phyloP scores from a whole-genome alignment of 1,139 yeast species.

The Protomyces macrosporus region DNA sequence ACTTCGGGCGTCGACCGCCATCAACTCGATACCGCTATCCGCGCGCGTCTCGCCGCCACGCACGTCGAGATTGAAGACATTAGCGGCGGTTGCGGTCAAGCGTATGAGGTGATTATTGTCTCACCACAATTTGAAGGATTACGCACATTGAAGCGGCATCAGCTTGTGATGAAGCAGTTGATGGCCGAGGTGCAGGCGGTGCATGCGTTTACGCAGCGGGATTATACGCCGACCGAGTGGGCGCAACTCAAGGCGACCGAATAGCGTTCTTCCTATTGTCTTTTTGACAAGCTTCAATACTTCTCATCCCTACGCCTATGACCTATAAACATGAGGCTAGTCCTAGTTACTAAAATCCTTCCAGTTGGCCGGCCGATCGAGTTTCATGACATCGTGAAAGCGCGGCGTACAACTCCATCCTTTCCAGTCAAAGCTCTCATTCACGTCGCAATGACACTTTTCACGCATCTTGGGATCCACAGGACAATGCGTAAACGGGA shows the following conservation, averaged over 20 bases:
- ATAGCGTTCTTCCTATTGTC: not conserved
- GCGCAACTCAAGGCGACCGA: conserved; percentile 28
- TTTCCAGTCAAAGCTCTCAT: conserved; percentile 76
- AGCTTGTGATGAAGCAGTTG: conserved; percentile 73
- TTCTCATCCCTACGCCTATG: not conserved
- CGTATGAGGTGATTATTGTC: conserved; percentile 75
- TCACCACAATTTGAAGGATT: conserved; percentile 71
- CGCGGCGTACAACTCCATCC: conserved; percentile 52
- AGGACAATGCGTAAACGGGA: conserved; percentile 74
- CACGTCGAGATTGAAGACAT: conserved; percentile 26
- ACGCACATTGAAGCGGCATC: conserved; percentile 77
- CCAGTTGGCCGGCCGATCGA: conserved; percentile 24
- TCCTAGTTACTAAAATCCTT: not conserved
- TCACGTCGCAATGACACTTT: conserved; percentile 67
- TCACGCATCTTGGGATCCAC: conserved; percentile 43
- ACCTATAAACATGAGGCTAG: not conserved
- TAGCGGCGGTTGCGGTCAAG: conserved; percentile 77
- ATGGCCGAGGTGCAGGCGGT: conserved; percentile 77
- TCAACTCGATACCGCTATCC: conserved; percentile 22
- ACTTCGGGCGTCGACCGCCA: conserved; percentile 18
- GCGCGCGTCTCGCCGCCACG: conserved; percentile 15
- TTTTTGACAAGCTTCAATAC: not conserved
- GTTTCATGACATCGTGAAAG: conserved; percentile 16
- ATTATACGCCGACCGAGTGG: conserved; percentile 38
- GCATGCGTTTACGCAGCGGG: conserved; percentile 87